Base-by-base conservation (phyloP, 2,329 filamentous ascomycete genomes). In the Ilyonectria robusta region DNA sequence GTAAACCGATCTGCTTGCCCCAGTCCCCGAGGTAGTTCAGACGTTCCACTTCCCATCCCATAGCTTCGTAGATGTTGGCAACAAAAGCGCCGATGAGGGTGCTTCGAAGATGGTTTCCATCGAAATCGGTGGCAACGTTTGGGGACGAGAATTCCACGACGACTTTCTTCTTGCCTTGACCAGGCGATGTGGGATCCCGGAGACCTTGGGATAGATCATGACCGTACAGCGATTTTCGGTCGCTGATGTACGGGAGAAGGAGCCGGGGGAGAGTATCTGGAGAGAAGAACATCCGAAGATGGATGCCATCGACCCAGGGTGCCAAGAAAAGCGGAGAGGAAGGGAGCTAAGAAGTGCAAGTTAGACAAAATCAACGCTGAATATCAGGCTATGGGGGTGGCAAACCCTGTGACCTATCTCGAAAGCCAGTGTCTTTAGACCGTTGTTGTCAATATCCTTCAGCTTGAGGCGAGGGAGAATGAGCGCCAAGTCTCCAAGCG, bases 101-200 rank as follows among this genome's bases (percentile, higher is more conserved):
- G 75, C 91, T 93, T 74, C 92, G 86, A 72, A 94, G 83, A 82
- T 95, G 92, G 6, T 90, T 91, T 23, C 91, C 91, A 76, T 93
- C 90, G 81, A 94, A 94, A 23, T 91, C 91, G 76, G 92, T 93
- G 21, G 92, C 92, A 51, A 94, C 92, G 76, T 94, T 94, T 33
- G 92, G 92, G 8, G 90, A 92, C 1, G 90, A 92, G 79, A 93
- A 94, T 72, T 94, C 92, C 67, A 94, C 85, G 48, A 94, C 84
- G 50, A 91, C 86, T 75, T 53, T 68, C 42, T 67, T 71, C 21
- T 60, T 60, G 9, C 61, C 51, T 37, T 37, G 55, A n/a, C 53
- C 55, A 7, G 44, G 40, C 21, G 33, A 48, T 3, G 26, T 44
- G 11, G 44, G 19, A 29, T 70, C 59, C 11, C 19, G 47, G 6